Percentiles rank a stretch among this genome's conserved stretches.
Evolutionary conservation across 2,329 filamentous ascomycete genomes (phyloP).

Genomic region (Aspergillus puulaauensis): DNA sequence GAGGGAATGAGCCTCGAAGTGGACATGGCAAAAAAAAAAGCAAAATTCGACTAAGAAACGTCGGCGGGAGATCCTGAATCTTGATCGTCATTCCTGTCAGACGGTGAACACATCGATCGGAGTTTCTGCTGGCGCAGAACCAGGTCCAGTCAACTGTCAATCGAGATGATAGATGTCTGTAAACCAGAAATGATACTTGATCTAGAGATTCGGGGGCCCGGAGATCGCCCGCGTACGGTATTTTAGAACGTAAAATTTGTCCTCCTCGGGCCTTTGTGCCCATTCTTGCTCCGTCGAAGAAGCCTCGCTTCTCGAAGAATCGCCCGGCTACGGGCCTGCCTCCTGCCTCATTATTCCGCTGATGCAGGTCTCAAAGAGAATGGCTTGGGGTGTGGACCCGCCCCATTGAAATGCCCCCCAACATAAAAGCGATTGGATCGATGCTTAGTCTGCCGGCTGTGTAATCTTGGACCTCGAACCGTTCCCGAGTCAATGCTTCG

Average conservation of each 20-base stretch:
- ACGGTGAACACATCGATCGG: constrained; percentile 12
- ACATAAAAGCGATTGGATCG: not conserved
- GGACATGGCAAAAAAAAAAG: constrained; percentile 1
- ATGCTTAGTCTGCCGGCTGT: not conserved
- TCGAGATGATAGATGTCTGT: not conserved
- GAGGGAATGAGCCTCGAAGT: constrained; percentile 4
- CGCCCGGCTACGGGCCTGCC: not conserved
- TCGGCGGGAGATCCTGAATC: constrained; percentile 14
- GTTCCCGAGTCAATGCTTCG: not conserved
- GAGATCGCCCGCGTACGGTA: not conserved
- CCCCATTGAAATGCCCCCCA: not conserved
- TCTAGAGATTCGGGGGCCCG: not conserved
- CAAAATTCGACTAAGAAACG: constrained; percentile 11
- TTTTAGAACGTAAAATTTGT: not conserved
- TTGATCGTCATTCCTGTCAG: constrained; percentile 14
- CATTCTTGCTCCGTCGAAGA: not conserved
- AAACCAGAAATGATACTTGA: not conserved
- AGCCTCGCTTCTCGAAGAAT: not conserved
- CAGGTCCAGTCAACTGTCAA: not conserved
- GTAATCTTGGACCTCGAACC: constrained; percentile 3
- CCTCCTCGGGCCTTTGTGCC: not conserved
- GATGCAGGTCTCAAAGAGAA: constrained; percentile 1
- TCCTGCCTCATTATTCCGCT: constrained; percentile 1
- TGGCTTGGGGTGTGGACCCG: not conserved
- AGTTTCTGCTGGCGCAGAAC: constrained; percentile 4